Evolutionary conservation across 164 flowering plant species (phyloP), one percentile per base, ranked within the genome.

Genomic region (Akebia trifoliata): DNA sequence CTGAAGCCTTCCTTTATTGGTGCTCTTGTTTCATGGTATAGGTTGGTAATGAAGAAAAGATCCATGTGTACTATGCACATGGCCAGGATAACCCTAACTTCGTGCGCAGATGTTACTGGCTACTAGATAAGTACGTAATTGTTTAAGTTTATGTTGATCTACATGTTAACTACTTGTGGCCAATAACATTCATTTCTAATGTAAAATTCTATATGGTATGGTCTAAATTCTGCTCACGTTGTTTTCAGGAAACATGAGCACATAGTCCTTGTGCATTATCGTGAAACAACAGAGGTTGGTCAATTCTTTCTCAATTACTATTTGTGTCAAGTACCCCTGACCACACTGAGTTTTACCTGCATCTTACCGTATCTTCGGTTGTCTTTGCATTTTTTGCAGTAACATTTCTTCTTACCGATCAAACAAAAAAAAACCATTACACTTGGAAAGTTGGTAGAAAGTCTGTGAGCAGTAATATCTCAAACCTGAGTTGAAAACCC

Each of bases 11-110:
- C n/a, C n/a, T n/a, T n/a, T n/a, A n/a, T n/a, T n/a, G n/a, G n/a
- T n/a, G n/a, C n/a, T n/a, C n/a, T n/a, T n/a, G n/a, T n/a, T 43
- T 39, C 28, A 5, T 66, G 32, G 12, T 64, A 17, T 73, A 90
- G 97, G 96, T 87, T 69, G 95, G 97, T 49, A 72, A 79, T 69
- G 92, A 77, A 61, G 96, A 93, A 68, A 76, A 90, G 73, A 84
- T 93, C 39, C 98, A 93, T 76, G 97, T 90, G 28, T 94, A 94
- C 64, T 94, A 94, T 75, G 99, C 99, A 14, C 99, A 87, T 75
- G 97, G 99, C 21, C 76, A 79, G 65, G 97, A 87, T 58, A 83
- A 74, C 54, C 74, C 89, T 39, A 86, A 79, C 32, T 90, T 94
- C 76, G 95, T 86, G 57, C 92, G 99, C 6, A 73, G 99, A 63